Conservation (phyloP, 768 basidiomycete species). For the Thelephora ganbajun region DNA sequence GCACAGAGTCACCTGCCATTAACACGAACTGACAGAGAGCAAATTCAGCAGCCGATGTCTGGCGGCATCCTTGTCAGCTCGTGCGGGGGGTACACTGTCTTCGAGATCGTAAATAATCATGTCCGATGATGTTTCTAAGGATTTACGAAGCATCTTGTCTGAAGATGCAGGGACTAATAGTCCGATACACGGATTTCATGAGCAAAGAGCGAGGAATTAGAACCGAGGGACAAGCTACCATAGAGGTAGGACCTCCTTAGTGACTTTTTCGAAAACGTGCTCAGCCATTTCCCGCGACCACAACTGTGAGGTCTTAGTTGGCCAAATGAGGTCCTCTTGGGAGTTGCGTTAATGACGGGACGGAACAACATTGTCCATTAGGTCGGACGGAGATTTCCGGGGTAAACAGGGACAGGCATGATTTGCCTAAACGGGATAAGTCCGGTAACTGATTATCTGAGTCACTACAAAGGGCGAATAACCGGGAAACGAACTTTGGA, state of each 20-base stretch:
- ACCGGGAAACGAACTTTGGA: no score
- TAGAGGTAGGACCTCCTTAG: constrained; percentile 49
- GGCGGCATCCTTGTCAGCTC: constrained; percentile 43
- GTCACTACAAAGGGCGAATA: no score
- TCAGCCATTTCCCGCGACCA: no score
- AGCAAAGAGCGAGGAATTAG: not conserved
- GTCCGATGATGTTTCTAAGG: constrained; percentile 48
- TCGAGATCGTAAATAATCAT: constrained; percentile 81
- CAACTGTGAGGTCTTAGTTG: no score
- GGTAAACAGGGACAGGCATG: no score
- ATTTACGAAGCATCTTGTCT: constrained; percentile 72
- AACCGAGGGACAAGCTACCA: constrained; percentile 13
- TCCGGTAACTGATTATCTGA: no score
- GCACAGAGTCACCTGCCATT: not conserved
- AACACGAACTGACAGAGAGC: constrained; percentile 28
- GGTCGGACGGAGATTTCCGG: no score
- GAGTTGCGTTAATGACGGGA: no score
- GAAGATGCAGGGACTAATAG: constrained; percentile 62
- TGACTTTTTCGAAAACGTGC: not conserved
- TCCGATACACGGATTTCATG: constrained; percentile 1
- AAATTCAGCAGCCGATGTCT: constrained; percentile 41
- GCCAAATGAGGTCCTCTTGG: no score
- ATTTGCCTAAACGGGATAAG: no score
- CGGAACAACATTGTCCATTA: no score
- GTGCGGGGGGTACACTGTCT: constrained; percentile 61